These are phyloP conservation scores for Saccharomyces jurei DNA, from an alignment of 805 yeast species.

Conservation along the genomic window DNA sequence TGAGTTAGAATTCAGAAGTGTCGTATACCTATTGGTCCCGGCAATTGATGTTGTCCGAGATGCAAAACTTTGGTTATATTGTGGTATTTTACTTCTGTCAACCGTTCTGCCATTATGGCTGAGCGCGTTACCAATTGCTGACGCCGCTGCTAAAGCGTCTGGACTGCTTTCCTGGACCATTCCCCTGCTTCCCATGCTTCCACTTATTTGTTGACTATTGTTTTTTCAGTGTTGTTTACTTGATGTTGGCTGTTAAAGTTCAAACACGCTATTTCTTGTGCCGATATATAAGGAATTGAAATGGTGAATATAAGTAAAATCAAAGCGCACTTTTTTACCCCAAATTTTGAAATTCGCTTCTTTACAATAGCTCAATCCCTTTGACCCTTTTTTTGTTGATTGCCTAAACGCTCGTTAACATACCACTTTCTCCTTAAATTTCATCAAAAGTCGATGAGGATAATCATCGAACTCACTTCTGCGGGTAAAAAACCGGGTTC, in stretches of 20 bases:
- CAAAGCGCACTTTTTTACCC: not conserved
- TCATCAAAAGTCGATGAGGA: not conserved
- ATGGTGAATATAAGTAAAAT: not conserved
- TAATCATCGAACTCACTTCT: not conserved
- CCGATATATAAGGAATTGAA: not conserved
- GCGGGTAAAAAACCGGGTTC: not conserved
- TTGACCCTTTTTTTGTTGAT: not conserved
- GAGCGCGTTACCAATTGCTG: conserved; percentile 42
- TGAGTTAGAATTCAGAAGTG: not conserved
- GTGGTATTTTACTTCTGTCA: conserved; percentile 13
- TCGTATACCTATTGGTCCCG: not conserved
- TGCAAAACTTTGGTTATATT: conserved; percentile 3
- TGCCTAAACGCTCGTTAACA: not conserved
- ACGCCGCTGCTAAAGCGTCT: conserved; percentile 57
- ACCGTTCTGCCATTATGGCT: conserved; percentile 22
- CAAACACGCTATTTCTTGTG: not conserved
- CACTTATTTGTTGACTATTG: not conserved
- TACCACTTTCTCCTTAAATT: not conserved
- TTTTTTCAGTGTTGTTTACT: not conserved
- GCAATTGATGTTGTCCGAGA: not conserved
- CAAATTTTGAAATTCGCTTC: not conserved
- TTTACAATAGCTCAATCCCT: not conserved
- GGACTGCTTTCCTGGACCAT: conserved; percentile 20
- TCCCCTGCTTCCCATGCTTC: not conserved
- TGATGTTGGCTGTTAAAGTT: not conserved